Evolutionary conservation across 495 filamentous ascomycete species (phyloP), one percentile per base, ranked within the genome.

Genomic region (Aspergillus leporis): DNA sequence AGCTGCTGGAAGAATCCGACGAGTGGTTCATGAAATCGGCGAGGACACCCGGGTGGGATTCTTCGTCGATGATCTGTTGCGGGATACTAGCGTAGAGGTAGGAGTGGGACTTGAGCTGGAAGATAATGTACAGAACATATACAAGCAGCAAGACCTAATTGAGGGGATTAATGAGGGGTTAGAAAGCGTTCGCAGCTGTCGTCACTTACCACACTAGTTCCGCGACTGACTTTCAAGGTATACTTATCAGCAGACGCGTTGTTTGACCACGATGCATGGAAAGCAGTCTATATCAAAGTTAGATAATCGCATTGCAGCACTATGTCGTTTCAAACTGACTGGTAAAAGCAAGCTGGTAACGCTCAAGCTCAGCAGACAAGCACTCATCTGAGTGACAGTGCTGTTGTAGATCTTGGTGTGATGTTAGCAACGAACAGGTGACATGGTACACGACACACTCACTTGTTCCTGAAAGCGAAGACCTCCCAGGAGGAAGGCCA

Each of bases 381-480:
- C 91, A 66, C 92, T 96, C 90, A 94, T 97, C 73, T 96, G 91
- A 3, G 92, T 96, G 50, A 95, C 90, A 23, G 90, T 95, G 74
- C 85, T 94, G 73, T 97, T 97, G 75, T 97, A 97, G 59, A 96
- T 86, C 85, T 92, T 55, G 3, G 6, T 25, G 0, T 32, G 41
- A n/a, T 4, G 59, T 13, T 36, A 30, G 16, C 16, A 28, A 22
- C 12, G 5, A 0, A 49, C 2, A 9, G 0, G 7, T 10, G 25
- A 46, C 16, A 18, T 18, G 28, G n/a, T 49, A 38, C 3, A 5
- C 30, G 16, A 18, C n/a, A 10, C 22, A 65, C 75, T 53, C 70
- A 85, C 86, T 80, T 93, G 92, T 79, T 97, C 92, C 60, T 86
- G 88, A 73, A 87, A 97, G 55, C 91, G 87, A 48, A 96, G 78